phyloP scores from a whole-genome alignment of 352 stramenopile genomes.

The Globisporangium canariense region DNA sequence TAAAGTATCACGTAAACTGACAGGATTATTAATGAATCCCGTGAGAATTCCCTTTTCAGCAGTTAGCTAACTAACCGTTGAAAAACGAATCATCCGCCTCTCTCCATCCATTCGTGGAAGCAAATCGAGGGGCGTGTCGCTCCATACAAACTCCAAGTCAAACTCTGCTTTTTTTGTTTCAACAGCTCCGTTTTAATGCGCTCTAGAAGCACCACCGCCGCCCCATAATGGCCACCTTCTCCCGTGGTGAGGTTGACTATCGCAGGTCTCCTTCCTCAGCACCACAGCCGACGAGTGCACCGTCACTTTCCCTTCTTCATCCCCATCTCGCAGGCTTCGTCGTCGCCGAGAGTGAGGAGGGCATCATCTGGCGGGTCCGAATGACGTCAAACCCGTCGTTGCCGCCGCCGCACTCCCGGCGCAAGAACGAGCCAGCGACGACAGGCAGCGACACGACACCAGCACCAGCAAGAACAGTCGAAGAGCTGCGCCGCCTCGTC shows the following conservation, averaged over 20 bases:
- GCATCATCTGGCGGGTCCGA: slow-evolving; percentile 13
- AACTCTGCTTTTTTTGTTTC: not conserved
- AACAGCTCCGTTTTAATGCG: not conserved
- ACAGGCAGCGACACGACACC: not conserved
- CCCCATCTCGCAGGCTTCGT: not conserved
- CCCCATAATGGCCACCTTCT: not conserved
- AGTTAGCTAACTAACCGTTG: not conserved
- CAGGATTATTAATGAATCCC: not conserved
- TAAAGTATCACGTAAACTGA: not conserved
- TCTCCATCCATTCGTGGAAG: slow-evolving; percentile 1
- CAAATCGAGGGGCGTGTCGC: not conserved
- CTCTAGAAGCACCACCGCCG: not conserved
- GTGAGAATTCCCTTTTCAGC: too few species aligned
- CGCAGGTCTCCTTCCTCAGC: not conserved
- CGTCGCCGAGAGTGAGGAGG: not conserved
- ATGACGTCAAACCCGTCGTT: slow-evolving; percentile 15
- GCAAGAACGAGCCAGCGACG: slow-evolving; percentile 14
- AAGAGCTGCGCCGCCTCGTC: slow-evolving; percentile 4
- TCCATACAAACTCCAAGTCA: slow-evolving; percentile 4
- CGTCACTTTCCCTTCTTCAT: not conserved
- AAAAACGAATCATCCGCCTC: not conserved
- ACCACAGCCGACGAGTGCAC: not conserved
- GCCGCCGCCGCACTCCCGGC: not conserved
- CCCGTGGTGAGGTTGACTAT: not conserved
- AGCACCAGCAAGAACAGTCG: not conserved